Evolutionary conservation across 164 flowering plant genomes (phyloP).

Genomic region (Houttuynia cordata): DNA sequence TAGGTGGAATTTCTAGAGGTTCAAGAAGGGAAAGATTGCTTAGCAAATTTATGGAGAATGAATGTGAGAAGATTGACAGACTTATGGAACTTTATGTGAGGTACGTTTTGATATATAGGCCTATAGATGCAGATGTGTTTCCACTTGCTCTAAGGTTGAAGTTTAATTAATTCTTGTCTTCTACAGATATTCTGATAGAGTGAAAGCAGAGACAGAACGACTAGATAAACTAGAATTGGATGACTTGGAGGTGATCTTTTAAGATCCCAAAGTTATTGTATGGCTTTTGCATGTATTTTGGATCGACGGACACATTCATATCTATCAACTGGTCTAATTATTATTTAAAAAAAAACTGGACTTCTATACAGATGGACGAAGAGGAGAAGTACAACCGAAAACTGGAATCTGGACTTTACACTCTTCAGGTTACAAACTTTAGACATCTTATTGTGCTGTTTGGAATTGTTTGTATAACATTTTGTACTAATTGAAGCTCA

Average conservation of each 20-base stretch:
- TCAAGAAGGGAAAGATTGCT: constrained; percentile 88
- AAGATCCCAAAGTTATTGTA: not conserved
- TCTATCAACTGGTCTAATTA: no score
- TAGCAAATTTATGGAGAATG: constrained; percentile 89
- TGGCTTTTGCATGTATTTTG: not conserved
- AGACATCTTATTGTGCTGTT: not conserved
- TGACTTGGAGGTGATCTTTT: constrained; percentile 64
- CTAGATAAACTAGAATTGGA: constrained; percentile 63
- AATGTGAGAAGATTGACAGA: constrained; percentile 92
- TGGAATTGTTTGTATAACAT: not conserved
- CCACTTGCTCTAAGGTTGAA: not conserved
- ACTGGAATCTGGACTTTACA: constrained; percentile 89
- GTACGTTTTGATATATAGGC: constrained; percentile 20
- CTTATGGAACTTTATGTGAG: constrained; percentile 94
- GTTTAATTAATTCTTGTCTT: not conserved
- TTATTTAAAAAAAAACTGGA: no score
- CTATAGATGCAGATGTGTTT: not conserved
- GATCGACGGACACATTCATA: not conserved
- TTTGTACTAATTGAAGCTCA: not conserved
- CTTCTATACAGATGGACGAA: constrained; percentile 73
- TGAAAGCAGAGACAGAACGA: constrained; percentile 71
- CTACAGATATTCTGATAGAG: constrained; percentile 73
- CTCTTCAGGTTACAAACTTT: constrained; percentile 56
- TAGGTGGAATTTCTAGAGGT: constrained; percentile 87
- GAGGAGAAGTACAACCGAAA: constrained; percentile 80